phyloP scores from a whole-genome alignment of 2,329 filamentous ascomycete genomes.

The Xenosphaeropsis pyriputrescens region DNA sequence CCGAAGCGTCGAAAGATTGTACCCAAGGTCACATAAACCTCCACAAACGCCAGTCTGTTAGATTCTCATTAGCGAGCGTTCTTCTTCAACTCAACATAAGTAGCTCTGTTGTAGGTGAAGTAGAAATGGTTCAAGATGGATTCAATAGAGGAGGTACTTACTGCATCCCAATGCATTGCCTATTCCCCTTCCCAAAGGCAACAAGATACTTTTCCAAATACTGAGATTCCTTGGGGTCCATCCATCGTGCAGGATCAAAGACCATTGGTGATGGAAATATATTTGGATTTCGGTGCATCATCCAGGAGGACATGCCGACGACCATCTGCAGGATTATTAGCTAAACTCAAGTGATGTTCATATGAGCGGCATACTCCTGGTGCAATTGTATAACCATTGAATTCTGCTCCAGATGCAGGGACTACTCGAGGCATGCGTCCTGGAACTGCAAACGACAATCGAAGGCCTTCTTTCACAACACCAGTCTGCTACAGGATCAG shows the following conservation, averaged over 20 bases:
- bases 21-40: constrained; percentile 19
- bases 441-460: constrained; percentile 19
- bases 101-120: neutral
- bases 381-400: constrained; percentile 18
- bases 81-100: neutral
- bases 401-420: constrained; percentile 16
- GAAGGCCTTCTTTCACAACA: constrained; percentile 11
- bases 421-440: constrained; percentile 20
- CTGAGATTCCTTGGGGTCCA: constrained; percentile 4
- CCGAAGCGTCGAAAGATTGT: constrained; percentile 16
- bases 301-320: constrained; percentile 20
- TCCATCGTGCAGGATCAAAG: constrained; percentile 22
- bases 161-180: constrained; percentile 5
- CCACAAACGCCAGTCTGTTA: constrained; percentile 19
- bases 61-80: neutral
- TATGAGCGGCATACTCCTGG: constrained; percentile 14
- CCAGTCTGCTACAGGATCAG: constrained; percentile 2
- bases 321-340: constrained; percentile 1
- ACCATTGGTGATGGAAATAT: constrained; percentile 18
- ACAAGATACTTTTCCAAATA: constrained; percentile 19
- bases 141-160: constrained; percentile 1
- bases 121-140: constrained; percentile 1
- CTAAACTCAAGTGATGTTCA: neutral
- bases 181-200: constrained; percentile 7
- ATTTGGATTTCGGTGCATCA: constrained; percentile 17